A percentile compares a stretch with the other conserved stretches of the same genome.
Conservation (phyloP, 1,284 basidiomycete species). For the Ustilago sp. region DNA sequence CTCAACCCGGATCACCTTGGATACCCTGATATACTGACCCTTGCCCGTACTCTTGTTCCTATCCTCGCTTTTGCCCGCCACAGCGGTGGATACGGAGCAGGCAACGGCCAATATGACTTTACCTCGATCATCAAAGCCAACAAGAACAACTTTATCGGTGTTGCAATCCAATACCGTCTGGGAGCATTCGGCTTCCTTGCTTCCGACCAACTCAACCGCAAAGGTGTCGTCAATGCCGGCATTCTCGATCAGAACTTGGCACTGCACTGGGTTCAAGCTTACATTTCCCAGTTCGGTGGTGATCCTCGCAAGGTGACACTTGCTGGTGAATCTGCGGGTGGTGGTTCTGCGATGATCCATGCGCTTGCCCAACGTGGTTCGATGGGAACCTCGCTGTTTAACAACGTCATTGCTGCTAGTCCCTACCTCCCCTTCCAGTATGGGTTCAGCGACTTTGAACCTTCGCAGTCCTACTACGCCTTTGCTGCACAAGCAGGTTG, state of each 20-base stretch:
- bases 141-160: constrained; percentile 57
- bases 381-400: constrained; percentile 33
- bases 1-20: neutral
- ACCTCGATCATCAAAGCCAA: constrained; percentile 45
- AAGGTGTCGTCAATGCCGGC: constrained; percentile 43
- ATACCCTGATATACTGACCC: neutral
- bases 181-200: constrained; percentile 57
- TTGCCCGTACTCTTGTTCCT: neutral
- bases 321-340: constrained; percentile 50
- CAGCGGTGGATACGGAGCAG: constrained; percentile 41
- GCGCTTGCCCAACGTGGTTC: constrained; percentile 26
- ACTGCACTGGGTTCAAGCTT: constrained; percentile 47
- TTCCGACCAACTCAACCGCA: constrained; percentile 29
- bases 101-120: constrained; percentile 39
- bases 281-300: constrained; percentile 55
- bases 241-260: constrained; percentile 52
- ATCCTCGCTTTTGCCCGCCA: neutral
- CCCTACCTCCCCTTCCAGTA: constrained; percentile 37
- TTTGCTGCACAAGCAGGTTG: constrained; percentile 31
- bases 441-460: constrained; percentile 31
- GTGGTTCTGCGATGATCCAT: constrained; percentile 42
- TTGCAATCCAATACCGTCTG: constrained; percentile 74
- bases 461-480: constrained; percentile 35
- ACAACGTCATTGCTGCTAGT: constrained; percentile 31
- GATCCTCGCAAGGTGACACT: constrained; percentile 50